A percentile compares a stretch with the other conserved stretches of the same genome.
These are phyloP conservation scores for Polyrhizophydium stewartii DNA, from an alignment of 371 early-diverging fungal genomes.

Conservation along the genomic window DNA sequence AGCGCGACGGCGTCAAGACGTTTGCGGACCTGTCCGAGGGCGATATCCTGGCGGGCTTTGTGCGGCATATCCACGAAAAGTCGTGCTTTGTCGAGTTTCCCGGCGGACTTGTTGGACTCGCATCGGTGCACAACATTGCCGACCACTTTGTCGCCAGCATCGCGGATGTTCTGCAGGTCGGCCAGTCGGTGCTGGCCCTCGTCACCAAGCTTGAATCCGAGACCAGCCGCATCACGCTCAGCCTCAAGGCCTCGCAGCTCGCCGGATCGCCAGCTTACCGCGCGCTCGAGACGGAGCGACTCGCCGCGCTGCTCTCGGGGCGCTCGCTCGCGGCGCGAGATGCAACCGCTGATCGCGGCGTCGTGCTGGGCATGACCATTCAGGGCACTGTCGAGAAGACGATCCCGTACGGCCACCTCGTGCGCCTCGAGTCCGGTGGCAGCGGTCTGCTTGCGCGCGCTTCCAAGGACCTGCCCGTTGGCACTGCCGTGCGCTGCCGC, in stretches of 20 bases:
- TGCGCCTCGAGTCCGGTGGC: constrained; percentile 40
- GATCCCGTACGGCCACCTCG: constrained; percentile 52
- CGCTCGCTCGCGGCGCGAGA: constrained; percentile 18
- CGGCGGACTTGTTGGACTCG: constrained; percentile 51
- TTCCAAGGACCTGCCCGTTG: constrained; percentile 20
- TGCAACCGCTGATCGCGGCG: constrained; percentile 14
- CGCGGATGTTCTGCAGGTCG: constrained; percentile 36
- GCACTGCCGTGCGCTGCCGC: constrained; percentile 41
- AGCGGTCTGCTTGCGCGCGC: constrained; percentile 54
- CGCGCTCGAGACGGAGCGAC: constrained; percentile 5
- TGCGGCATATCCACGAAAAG: constrained; percentile 49
- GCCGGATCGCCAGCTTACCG: background rate
- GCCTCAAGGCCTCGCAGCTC: constrained; percentile 55
- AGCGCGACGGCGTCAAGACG: background rate
- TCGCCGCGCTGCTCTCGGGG: constrained; percentile 10
- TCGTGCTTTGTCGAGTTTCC: constrained; percentile 57
- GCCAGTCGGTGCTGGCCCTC: constrained; percentile 63
- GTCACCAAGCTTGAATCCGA: constrained; percentile 46
- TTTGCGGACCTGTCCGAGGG: constrained; percentile 35
- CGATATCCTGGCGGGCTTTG: constrained; percentile 55
- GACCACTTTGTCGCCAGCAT: constrained; percentile 56
- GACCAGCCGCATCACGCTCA: constrained; percentile 39
- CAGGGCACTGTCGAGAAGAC: constrained; percentile 51
- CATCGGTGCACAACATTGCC: constrained; percentile 46
- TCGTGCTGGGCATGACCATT: constrained; percentile 30